Base-by-base conservation (phyloP, 352 stramenopile genomes). In the Pythium brachiatum region DNA sequence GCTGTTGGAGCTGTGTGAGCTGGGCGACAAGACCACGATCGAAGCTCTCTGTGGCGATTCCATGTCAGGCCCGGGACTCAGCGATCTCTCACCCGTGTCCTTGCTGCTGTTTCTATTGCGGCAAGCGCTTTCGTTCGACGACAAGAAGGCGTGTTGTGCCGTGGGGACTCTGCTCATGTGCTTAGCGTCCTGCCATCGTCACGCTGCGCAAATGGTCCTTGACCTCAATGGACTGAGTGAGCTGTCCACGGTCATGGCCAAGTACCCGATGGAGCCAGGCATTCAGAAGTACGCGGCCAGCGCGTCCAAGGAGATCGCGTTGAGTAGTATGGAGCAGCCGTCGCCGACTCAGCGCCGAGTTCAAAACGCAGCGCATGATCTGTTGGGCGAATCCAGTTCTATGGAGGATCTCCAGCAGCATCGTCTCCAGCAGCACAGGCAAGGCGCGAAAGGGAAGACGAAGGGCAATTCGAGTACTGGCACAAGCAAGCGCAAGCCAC, bases 111-210 rank as follows among this genome's bases (percentile, higher is more conserved):
- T 89, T 46, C 60, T 94, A 16, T 59, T 94, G 12, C 77, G 83
- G 1, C 84, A 94, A 64, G 76, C 73, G 7, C 78, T 92, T 0
- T 82, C 79, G 41, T 78, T 86, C 26, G 84, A 94, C 34, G 84
- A 92, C 70, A 90, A 90, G 61, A 94, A 94, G 60, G 83, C 81
- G 26, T 83, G 76, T 23, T 94, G 84, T 62, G 84, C 84, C 3
- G 76, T 88, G 15, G 83, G 77, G 7, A 90, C 79, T 12, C 72
- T 94, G 47, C 66, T 92, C 8, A 79, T 94, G 72, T 92, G 84
- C 52, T 74, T 93, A 20, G 73, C 77, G 9, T 77, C 81, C 12
- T 88, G 72, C 61, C 74, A 87, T 27, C 70, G 74, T 9, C 64
- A 78, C 16, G 80, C 80, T 6, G 80, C 78, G 8, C 65, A 71